Evolutionary conservation across 192 early-diverging fungal genomes (phyloP).

Genomic region (Coemansia sp.): DNA sequence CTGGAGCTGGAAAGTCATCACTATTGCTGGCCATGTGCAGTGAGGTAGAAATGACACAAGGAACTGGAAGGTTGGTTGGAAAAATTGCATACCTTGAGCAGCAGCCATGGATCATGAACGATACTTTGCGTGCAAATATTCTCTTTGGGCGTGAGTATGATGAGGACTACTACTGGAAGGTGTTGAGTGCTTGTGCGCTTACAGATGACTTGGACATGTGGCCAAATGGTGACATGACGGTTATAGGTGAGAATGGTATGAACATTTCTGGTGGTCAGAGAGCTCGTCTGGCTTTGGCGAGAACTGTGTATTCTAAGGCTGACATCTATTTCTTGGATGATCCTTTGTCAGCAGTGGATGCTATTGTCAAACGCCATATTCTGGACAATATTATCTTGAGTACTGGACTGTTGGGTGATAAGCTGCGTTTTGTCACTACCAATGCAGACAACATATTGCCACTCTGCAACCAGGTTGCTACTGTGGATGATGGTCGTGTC

Average conservation of each 20-base stretch:
- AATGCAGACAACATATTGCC: slow-evolving; percentile 36
- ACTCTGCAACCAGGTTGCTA: slow-evolving; percentile 29
- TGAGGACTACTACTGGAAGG: too few relatives aligned
- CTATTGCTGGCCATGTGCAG: too few relatives aligned
- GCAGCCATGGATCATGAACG: too few relatives aligned
- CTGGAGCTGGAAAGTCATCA: too few relatives aligned
- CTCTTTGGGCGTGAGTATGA: too few relatives aligned
- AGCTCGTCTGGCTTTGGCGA: slow-evolving; percentile 67
- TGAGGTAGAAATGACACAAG: too few relatives aligned
- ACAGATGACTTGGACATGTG: too few relatives aligned
- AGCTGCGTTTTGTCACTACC: slow-evolving; percentile 54
- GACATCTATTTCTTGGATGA: slow-evolving; percentile 78
- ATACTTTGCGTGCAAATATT: too few relatives aligned
- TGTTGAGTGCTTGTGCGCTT: too few relatives aligned
- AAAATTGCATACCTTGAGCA: too few relatives aligned
- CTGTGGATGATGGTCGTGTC: slow-evolving; percentile 14
- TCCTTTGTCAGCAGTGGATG: slow-evolving; percentile 71
- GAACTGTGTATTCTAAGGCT: slow-evolving; percentile 66
- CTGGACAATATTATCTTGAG: slow-evolving; percentile 63
- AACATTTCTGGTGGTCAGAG: slow-evolving; percentile 76
- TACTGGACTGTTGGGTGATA: slow-evolving; percentile 55
- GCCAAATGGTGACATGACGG: too few relatives aligned
- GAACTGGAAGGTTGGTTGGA: too few relatives aligned
- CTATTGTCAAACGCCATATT: slow-evolving; percentile 66
- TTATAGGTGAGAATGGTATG: slow-evolving; percentile 58